Evolutionary conservation across 2,329 filamentous ascomycete species (phyloP).

Genomic region (Metarhizium humberi): DNA sequence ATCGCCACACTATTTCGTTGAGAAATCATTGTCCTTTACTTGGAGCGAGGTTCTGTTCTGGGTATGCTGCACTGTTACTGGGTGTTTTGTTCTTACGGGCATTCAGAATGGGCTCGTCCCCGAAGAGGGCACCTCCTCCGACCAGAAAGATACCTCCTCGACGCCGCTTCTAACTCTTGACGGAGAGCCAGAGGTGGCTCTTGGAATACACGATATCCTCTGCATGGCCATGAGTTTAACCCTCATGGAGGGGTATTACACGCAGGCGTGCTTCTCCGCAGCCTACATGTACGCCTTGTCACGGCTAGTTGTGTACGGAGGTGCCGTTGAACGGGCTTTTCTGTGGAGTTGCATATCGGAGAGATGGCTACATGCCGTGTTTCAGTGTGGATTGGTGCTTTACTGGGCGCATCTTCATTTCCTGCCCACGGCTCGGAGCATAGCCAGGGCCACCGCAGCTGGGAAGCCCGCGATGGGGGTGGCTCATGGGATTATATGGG

Average conservation of each 20-base stretch:
- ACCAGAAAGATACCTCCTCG: too few species aligned
- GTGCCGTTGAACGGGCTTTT: constrained; percentile 6
- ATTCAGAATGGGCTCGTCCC: background rate
- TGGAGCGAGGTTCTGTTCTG: constrained; percentile 9
- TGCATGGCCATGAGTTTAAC: constrained; percentile 18
- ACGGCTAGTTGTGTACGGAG: constrained; percentile 10
- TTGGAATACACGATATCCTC: constrained; percentile 5
- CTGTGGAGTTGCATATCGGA: constrained; percentile 5
- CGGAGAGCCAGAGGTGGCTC: background rate
- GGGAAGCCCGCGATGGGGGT: constrained; percentile 5
- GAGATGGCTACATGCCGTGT: constrained; percentile 7
- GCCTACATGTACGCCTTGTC: constrained; percentile 18
- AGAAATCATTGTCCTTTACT: constrained; percentile 11
- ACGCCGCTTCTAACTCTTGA: background rate
- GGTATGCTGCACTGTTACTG: background rate
- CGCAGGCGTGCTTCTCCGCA: constrained; percentile 15
- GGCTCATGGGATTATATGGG: constrained; percentile 7
- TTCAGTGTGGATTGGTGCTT: constrained; percentile 12
- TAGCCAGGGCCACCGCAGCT: background rate
- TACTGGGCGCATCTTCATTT: constrained; percentile 4
- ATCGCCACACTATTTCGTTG: constrained; percentile 26
- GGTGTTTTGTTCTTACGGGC: background rate
- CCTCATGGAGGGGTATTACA: constrained; percentile 20
- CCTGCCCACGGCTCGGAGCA: background rate
- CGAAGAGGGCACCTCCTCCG: background rate